Conservation (phyloP, 108 stramenopile species). For the Cyclotella atomus region DNA sequence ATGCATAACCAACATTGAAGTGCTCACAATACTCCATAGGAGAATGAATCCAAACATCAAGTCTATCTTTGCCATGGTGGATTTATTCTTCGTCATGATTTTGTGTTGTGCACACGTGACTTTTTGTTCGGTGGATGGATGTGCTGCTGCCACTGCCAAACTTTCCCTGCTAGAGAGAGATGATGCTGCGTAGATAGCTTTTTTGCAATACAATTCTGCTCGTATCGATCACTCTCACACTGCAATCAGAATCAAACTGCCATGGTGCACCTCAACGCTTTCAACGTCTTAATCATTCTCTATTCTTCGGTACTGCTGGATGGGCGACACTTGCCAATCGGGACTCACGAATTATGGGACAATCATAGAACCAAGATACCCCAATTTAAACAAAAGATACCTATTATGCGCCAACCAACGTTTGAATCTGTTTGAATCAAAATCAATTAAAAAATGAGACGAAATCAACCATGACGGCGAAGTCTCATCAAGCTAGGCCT, state of each 20-base stretch:
- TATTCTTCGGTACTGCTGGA: too few relatives aligned
- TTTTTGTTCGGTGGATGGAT: neutral
- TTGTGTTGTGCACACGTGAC: too few relatives aligned
- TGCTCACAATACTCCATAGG: constrained; percentile 20
- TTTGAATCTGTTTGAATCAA: neutral
- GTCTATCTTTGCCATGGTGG: constrained; percentile 13
- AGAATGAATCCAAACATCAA: constrained; percentile 25
- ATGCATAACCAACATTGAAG: constrained; percentile 4
- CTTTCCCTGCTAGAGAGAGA: too few relatives aligned
- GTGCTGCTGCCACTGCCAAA: neutral
- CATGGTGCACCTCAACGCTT: too few relatives aligned
- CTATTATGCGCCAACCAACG: neutral
- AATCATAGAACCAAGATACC: neutral
- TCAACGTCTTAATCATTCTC: too few relatives aligned
- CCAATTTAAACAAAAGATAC: neutral
- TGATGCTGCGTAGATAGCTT: too few relatives aligned
- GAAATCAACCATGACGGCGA: neutral
- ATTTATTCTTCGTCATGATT: constrained; percentile 6
- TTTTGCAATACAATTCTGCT: too few relatives aligned
- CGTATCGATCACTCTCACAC: too few relatives aligned
- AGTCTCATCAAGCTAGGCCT: too few relatives aligned
- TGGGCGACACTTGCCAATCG: too few relatives aligned
- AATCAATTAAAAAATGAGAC: neutral
- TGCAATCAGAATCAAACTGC: too few relatives aligned
- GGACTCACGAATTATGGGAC: too few relatives aligned